Base-by-base conservation (phyloP, 257 asterid genomes). In the Scutellaria galericulata region DNA sequence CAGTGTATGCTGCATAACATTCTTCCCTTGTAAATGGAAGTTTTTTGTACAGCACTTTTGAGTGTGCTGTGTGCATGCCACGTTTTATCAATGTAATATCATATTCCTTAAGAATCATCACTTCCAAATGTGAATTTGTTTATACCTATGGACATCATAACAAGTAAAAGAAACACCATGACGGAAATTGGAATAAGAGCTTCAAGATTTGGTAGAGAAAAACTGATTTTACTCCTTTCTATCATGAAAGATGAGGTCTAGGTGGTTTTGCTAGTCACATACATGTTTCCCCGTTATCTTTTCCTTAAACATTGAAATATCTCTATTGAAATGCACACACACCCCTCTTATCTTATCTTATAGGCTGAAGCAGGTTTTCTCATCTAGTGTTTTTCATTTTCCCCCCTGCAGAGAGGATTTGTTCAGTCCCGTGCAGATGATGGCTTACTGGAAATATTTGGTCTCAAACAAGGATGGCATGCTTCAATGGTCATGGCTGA, bases 401-500 rank as follows among this genome's bases (percentile, higher is more conserved):
- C 62, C 51, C 39, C 61, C 66, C 50, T 42, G 24, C 86, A 92
- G 98, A 89, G 79, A 80, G 98, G 98, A 68, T 92, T 92, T 66
- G 88, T 92, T 22, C 83, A 86, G 78, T 96, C 96, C 50, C 93
- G 86, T 18, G 89, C 96, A 0, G 96, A 92, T 78, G 96, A 91
- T 62, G 96, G 97, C 54, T 84, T 70, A 42, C 42, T 92, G 64
- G 96, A 92, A 82, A 75, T 89, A 39, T 89, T 92, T 55, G 97
- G 96, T 56, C 73, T 92, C 51, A 92, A 92, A 84, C 97, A 92
- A 37, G 97, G 97, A 72, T 92, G 97, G 97, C 97, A 92, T 79
- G 97, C 97, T 75, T 92, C 97, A 39, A 86, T 92, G 91, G 97
- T 92, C 50, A 92, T 92, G 97, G 93, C 75, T 47, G 96, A 92